Conservation (phyloP, 129 eudicot species). For the Flaveria bidentis region DNA sequence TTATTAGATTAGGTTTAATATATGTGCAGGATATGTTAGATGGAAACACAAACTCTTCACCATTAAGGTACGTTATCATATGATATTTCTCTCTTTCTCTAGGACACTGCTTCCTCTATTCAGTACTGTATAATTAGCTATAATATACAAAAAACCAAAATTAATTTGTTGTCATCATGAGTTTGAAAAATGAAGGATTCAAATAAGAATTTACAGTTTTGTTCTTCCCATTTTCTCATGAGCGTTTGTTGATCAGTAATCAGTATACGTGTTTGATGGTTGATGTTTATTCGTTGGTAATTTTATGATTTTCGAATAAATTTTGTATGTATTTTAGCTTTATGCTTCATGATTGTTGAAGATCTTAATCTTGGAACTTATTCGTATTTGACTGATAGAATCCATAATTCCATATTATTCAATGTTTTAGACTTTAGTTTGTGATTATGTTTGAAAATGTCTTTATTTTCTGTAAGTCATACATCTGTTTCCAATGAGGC, state of each 20-base stretch:
- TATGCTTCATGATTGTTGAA: not conserved
- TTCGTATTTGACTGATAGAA: not conserved
- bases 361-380: not conserved
- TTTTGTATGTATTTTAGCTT: not conserved
- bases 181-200: not conserved
- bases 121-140: not conserved
- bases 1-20: not conserved
- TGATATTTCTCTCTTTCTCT: not conserved
- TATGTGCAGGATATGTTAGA: conserved; percentile 34
- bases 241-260: not conserved
- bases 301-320: not conserved
- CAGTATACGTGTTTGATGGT: not conserved
- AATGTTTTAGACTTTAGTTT: not conserved
- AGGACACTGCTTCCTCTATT: not conserved
- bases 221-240: not conserved
- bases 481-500: not conserved
- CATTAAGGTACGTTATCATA: conserved; percentile 1
- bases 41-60: conserved; percentile 37
- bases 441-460: not conserved
- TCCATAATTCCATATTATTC: not conserved
- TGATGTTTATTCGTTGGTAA: not conserved
- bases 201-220: no score
- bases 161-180: not conserved
- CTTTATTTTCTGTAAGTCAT: not conserved
- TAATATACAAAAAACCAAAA: not conserved